These are phyloP conservation scores for Cladophialophora carrionii DNA, from an alignment of 2,329 filamentous ascomycete genomes.

Conservation along the genomic window DNA sequence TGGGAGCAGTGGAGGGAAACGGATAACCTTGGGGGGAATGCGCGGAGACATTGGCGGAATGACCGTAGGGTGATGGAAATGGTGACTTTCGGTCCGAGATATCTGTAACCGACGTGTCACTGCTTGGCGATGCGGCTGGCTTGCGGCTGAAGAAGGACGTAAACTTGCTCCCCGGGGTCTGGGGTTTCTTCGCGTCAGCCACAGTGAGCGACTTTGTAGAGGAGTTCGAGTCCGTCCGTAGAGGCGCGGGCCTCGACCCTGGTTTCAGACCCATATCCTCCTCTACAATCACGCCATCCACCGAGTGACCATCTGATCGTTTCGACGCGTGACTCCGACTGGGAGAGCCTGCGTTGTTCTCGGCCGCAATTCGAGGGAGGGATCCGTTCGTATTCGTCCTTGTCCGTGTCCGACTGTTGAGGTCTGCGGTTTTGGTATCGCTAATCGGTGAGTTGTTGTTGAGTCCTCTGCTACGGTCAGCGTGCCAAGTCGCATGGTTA, in stretches of 20 bases:
- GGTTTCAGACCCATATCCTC: conserved; percentile 51
- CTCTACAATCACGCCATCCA: conserved; percentile 26
- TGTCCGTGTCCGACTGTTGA: conserved; percentile 11
- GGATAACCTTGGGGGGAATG: conserved; percentile 38
- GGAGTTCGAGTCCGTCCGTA: conserved; percentile 49
- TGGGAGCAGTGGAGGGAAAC: conserved; percentile 40
- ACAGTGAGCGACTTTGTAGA: conserved; percentile 45
- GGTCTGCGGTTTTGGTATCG: conserved; percentile 5
- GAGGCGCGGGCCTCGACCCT: conserved; percentile 47
- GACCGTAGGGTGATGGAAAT: conserved; percentile 58
- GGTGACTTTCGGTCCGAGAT: conserved; percentile 66
- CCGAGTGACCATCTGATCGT: conserved; percentile 28
- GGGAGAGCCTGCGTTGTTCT: conserved; percentile 14
- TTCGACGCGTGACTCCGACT: conserved; percentile 10
- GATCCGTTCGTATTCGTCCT: conserved; percentile 22
- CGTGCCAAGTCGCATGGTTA: neutral
- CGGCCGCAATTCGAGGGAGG: conserved; percentile 11
- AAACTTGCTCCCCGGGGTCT: conserved; percentile 61
- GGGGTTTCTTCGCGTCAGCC: conserved; percentile 49
- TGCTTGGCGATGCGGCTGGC: conserved; percentile 57
- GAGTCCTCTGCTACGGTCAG: conserved; percentile 17
- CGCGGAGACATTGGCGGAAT: conserved; percentile 43
- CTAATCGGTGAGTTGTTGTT: conserved; percentile 8
- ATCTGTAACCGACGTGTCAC: conserved; percentile 64
- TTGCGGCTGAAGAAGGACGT: conserved; percentile 71